A percentile compares a stretch with the other conserved stretches of the same genome.
Evolutionary conservation across 1,284 basidiomycete genomes (phyloP).

Genomic region (Cystobasidium pallidum): DNA sequence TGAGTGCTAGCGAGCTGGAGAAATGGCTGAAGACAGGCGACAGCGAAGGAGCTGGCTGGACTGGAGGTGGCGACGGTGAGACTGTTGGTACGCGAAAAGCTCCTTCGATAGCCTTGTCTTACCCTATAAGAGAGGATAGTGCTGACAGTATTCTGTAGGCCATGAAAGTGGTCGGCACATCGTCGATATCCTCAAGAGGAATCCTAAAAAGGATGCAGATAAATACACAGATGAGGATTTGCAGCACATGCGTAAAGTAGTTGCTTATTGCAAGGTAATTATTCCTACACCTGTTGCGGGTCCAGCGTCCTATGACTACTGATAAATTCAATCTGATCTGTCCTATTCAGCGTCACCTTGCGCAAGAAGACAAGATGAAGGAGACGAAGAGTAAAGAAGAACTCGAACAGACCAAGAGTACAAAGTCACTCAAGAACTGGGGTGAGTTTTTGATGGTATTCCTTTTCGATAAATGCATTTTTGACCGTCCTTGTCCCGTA

Average conservation of each 20-base stretch:
- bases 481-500: not conserved
- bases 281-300: no score
- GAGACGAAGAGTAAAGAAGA: constrained; percentile 56
- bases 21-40: constrained; percentile 56
- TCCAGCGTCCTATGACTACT: no score
- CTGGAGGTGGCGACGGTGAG: constrained; percentile 54
- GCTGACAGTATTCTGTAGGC: constrained; percentile 35
- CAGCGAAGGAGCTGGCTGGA: constrained; percentile 54
- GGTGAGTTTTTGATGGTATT: not conserved
- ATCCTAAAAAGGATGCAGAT: constrained; percentile 56
- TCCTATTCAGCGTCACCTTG: constrained; percentile 53
- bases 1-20: constrained; percentile 57
- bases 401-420: constrained; percentile 56
- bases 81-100: constrained; percentile 53
- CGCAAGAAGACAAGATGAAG: constrained; percentile 57
- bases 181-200: constrained; percentile 56
- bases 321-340: not conserved
- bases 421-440: constrained; percentile 54
- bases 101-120: no score
- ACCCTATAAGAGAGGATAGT: no score
- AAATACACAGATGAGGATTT: constrained; percentile 57
- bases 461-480: not conserved
- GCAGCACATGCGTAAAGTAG: constrained; percentile 57
- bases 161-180: constrained; percentile 56
- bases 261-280: constrained; percentile 55